Conservation (phyloP, 1,139 yeast species). For the Ogataea hybrid region DNA sequence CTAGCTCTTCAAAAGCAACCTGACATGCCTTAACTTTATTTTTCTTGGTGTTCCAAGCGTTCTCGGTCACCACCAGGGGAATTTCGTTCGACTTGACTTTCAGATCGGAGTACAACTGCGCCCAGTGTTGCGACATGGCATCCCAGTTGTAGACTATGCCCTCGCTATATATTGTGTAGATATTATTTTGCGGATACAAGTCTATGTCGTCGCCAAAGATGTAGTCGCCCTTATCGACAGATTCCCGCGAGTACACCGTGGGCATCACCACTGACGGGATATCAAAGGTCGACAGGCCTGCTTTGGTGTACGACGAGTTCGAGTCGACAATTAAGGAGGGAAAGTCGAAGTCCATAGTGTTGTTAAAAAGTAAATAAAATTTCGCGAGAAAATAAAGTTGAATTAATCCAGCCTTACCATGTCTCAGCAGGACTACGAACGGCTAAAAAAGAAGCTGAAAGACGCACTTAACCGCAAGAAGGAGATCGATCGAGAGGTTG, state of each 20-base stretch:
- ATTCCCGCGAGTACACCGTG: slow-evolving; percentile 48
- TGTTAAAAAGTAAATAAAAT: slow-evolving; percentile 3
- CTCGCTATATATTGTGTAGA: slow-evolving; percentile 61
- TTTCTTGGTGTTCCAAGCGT: slow-evolving; percentile 57
- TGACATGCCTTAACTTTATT: slow-evolving; percentile 53
- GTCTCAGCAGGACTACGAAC: slow-evolving; percentile 55
- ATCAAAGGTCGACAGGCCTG: slow-evolving; percentile 68
- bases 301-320: slow-evolving; percentile 63
- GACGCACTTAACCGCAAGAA: slow-evolving; percentile 64
- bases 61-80: slow-evolving; percentile 68
- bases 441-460: slow-evolving; percentile 64
- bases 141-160: slow-evolving; percentile 70
- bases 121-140: slow-evolving; percentile 57
- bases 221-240: slow-evolving; percentile 33
- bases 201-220: slow-evolving; percentile 53
- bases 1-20: slow-evolving; percentile 60
- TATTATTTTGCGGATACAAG: slow-evolving; percentile 44
- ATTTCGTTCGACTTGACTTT: slow-evolving; percentile 46
- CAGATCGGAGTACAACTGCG: slow-evolving; percentile 51
- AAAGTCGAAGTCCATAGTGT: slow-evolving; percentile 33
- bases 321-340: slow-evolving; percentile 69
- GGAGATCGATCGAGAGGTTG: slow-evolving; percentile 60
- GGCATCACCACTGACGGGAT: slow-evolving; percentile 59
- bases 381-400: slow-evolving; percentile 6
- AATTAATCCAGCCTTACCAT: slow-evolving; percentile 10